These are phyloP conservation scores for Corrigiola litoralis DNA, from an alignment of 179 eudicot genomes.

Conservation along the genomic window DNA sequence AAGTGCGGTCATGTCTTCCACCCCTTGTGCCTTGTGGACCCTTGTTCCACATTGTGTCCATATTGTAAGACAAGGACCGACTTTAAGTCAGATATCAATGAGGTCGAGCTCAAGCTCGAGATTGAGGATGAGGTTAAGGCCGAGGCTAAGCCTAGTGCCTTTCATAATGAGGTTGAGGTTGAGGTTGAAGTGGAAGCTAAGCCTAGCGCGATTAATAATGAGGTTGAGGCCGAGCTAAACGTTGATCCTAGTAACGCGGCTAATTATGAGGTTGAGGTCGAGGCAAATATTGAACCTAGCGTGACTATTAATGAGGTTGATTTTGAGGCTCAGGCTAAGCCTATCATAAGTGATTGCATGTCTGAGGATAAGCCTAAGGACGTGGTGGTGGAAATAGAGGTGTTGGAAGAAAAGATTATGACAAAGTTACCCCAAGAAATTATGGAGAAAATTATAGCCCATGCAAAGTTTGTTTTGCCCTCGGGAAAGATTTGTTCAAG, in stretches of 20 bases:
- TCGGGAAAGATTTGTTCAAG: conserved; percentile 10
- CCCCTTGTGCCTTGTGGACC: conserved; percentile 46
- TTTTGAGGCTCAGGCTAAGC: not conserved
- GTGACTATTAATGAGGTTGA: not conserved
- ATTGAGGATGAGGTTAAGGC: not conserved
- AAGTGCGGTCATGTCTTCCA: conserved; percentile 69
- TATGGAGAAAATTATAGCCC: conserved; percentile 9
- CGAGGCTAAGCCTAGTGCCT: not conserved
- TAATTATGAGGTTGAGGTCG: not conserved
- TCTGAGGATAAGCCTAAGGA: conserved; percentile 22
- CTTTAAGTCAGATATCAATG: not conserved
- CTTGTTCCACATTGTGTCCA: conserved; percentile 54
- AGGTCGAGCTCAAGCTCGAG: conserved; percentile 16
- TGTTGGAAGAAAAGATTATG: conserved; percentile 27
- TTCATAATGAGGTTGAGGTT: conserved; percentile 8
- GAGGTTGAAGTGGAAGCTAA: not conserved
- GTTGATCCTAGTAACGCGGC: not conserved
- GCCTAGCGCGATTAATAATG: not conserved
- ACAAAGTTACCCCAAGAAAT: conserved; percentile 19
- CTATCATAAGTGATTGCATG: conserved; percentile 3
- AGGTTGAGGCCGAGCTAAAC: not conserved
- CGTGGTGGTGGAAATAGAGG: conserved; percentile 12
- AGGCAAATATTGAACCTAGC: not conserved
- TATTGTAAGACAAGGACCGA: conserved; percentile 18
- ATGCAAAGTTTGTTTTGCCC: conserved; percentile 17